Base-by-base conservation (phyloP, 495 filamentous ascomycete genomes). In the Tricharina praecox region DNA sequence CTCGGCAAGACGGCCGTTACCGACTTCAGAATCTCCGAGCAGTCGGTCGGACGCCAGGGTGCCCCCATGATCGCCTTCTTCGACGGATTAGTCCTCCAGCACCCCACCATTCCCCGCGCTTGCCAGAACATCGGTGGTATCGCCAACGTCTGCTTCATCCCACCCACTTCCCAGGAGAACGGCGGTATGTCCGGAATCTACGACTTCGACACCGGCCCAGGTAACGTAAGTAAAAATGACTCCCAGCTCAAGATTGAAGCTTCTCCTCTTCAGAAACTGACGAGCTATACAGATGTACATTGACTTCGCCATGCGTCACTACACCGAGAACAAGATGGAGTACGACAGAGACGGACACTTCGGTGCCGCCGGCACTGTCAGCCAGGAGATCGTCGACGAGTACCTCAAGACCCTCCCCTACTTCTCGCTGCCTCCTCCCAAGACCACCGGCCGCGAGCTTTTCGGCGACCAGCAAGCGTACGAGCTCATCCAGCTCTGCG, bases 51-150 rank as follows among this genome's bases (percentile, higher is more conserved):
- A 4, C 56, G 67, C 21, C 67, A 70, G 58, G 67, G 67, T 20
- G 67, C 67, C 5, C 67, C 67, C n/a, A 60, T 69, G 19, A 65
- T 70, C 51, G 67, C 66, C 24, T 67, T 70, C 52, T 66, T 69
- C 47, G 70, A 75, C 43, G 67, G 68, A 1, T 54, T 75, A 7
- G 50, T 76, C 11, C 62, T 75, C 19, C 70, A 72, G 39, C 70
- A 76, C 45, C 72, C 71, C 4, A 73, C 66, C 10, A 75, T 73
- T 54, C 50, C 70, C 2, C 68, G 71, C 37, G 68, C 67, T 8
- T 75, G 70, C 53, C 72, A 76, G 59, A 77, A 77, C 53, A 75
- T 75, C 50, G 71, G 73, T 45, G 71, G 72, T 5, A 75, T 76
- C 33, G 71, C 68, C 30, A 76, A 76, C 51, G 69, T 76, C 21